A percentile compares a stretch with the other conserved stretches of the same genome.
These are phyloP conservation scores for Backusella parvicylindrica DNA, from an alignment of 192 early-diverging fungal genomes.

Conservation along the genomic window DNA sequence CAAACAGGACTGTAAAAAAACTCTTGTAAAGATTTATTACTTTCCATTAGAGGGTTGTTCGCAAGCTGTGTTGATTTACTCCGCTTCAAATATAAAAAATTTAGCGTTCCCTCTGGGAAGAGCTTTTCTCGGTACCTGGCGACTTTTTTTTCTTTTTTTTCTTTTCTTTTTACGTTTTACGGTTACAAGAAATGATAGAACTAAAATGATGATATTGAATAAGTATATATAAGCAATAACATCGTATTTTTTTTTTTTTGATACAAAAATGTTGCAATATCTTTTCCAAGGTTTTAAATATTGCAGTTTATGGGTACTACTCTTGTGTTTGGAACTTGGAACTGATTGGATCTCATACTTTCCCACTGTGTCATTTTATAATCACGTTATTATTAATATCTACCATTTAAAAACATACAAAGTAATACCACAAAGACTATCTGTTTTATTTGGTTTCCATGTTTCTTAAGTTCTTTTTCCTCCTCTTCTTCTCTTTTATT, in stretches of 20 bases:
- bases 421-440: no score
- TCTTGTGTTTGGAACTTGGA: constrained; percentile 1
- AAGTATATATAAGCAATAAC: not conserved
- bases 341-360: not conserved
- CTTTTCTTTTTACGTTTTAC: not conserved
- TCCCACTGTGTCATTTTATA: not conserved
- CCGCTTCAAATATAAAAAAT: not conserved
- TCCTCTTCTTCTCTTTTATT: no score
- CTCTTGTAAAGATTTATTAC: not conserved
- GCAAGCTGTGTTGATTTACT: not conserved
- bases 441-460: no score
- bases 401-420: not conserved
- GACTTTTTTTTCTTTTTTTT: not conserved
- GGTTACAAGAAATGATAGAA: not conserved
- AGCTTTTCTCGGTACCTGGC: not conserved
- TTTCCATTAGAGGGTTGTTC: constrained; percentile 1
- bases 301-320: not conserved
- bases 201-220: not conserved
- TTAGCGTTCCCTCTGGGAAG: not conserved
- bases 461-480: no score
- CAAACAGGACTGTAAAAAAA: constrained; percentile 4
- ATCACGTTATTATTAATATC: not conserved
- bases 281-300: not conserved
- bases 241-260: not conserved
- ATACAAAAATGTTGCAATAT: no score